These are phyloP conservation scores for Acacia acuminata DNA, from an alignment of 306 rosid genomes.

Conservation along the genomic window DNA sequence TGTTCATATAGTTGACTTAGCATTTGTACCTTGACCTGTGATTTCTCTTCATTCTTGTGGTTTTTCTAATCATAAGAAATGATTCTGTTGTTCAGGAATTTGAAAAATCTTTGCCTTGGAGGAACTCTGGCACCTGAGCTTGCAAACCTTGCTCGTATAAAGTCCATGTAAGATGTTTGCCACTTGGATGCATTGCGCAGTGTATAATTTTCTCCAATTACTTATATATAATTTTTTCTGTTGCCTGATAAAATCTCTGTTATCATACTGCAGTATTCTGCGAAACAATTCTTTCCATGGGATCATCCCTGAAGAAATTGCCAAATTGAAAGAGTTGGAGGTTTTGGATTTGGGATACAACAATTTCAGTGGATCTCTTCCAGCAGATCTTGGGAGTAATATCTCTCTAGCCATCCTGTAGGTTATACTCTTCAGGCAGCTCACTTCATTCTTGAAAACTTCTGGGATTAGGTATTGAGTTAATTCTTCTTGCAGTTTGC, in stretches of 20 bases:
- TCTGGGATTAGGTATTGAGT: conserved; percentile 20
- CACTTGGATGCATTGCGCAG: neutral
- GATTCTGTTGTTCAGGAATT: conserved; percentile 42
- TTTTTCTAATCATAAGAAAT: neutral
- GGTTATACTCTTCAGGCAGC: conserved; percentile 27
- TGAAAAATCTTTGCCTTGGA: conserved; percentile 60
- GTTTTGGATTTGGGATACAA: conserved; percentile 90
- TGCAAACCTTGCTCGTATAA: conserved; percentile 46
- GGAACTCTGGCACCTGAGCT: conserved; percentile 65
- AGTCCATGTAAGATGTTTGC: conserved; percentile 58
- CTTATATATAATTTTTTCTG: conserved; percentile 22
- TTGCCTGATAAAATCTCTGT: conserved; percentile 19
- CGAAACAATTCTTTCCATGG: conserved; percentile 83
- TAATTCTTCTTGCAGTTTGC: conserved; percentile 57
- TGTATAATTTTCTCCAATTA: neutral
- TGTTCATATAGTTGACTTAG: neutral
- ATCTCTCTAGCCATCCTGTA: conserved; percentile 74
- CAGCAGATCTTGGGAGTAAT: conserved; percentile 68
- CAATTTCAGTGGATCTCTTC: conserved; percentile 67
- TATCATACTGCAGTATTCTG: conserved; percentile 60
- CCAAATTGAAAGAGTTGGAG: conserved; percentile 72
- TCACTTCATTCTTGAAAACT: conserved; percentile 7
- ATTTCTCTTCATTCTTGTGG: neutral
- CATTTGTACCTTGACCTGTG: neutral
- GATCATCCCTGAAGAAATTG: conserved; percentile 62